Base-by-base conservation (phyloP, 2,329 filamentous ascomycete species). In the Fusarium sp. region DNA sequence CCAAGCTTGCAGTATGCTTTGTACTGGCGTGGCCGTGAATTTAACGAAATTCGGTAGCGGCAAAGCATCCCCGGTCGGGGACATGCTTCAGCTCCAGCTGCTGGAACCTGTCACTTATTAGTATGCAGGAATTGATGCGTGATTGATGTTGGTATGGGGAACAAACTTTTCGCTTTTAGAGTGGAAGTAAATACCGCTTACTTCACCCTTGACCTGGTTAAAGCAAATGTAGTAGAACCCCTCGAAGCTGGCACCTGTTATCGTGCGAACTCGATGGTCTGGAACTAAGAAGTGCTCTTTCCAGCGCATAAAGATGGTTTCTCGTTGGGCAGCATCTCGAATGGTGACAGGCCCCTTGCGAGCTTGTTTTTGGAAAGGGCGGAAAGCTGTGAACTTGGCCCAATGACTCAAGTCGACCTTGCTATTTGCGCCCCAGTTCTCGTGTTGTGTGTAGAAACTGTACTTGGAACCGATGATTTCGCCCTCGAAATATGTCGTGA, bases 191-290 rank as follows among this genome's bases (percentile, higher is more conserved):
- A 98, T 98, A 24, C 96, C 96, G 79, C 91, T 95, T 45, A 99
- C 93, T 73, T 89, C 92, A 13, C 96, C 96, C 73, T 92, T 89
- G 55, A 94, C 86, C 83, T 98, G 96, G 82, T 98, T 98, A 85
- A 98, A 98, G 85, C 95, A 98, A 75, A 99, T 98, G 80, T 99
- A 99, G 82, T 98, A 99, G 81, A 99, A 99, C 0, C 96, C 96
- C 80, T 99, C 96, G 69, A 98, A 99, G 79, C 96, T 98, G 13
- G 96, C 96, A 24, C 96, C 96, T 39, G 91, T 93, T 70, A 99
- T 98, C 17, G 94, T 97, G 70, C 92, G 90, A 26, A 98, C 95
- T 22, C 94, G 90, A 81, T 99, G 96, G 79, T 99, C 95, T 4
- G 96, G 96, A 2, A 99, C 96, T 2, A 99, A 86, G 79, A 99